Percentiles rank a stretch among this genome's conserved stretches.
phyloP scores from a whole-genome alignment of 2,329 filamentous ascomycete genomes.

The Claviceps monticola region DNA sequence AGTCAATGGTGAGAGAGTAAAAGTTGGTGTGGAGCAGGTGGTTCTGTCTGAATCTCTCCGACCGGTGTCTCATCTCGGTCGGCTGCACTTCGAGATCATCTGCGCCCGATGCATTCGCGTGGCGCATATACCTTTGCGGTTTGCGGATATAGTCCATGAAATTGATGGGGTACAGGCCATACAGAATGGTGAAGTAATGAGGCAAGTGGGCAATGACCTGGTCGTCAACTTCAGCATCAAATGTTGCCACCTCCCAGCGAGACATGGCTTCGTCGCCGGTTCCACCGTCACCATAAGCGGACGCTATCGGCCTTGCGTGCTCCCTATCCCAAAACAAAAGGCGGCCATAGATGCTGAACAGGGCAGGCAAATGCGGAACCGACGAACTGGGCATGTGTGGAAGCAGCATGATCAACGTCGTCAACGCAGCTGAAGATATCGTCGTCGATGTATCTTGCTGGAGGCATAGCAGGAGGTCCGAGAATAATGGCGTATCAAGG shows the following conservation, averaged over 20 bases:
- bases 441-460: conserved; percentile 67
- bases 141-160: conserved; percentile 80
- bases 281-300: conserved; percentile 15
- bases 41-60: conserved; percentile 57
- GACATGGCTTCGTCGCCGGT: conserved; percentile 21
- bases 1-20: conserved; percentile 64
- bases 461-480: conserved; percentile 57
- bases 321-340: conserved; percentile 64
- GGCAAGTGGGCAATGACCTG: conserved; percentile 51
- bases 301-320: conserved; percentile 24
- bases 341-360: conserved; percentile 73
- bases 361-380: conserved; percentile 50
- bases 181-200: conserved; percentile 69
- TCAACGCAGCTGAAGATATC: conserved; percentile 61
- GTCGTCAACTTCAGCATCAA: conserved; percentile 48
- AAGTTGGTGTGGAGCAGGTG: conserved; percentile 78
- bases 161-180: conserved; percentile 73
- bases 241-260: conserved; percentile 50
- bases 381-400: conserved; percentile 67
- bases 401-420: conserved; percentile 65
- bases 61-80: conserved; percentile 60
- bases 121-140: conserved; percentile 63
- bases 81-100: conserved; percentile 69
- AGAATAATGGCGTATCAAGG: conserved; percentile 57
- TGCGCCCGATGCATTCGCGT: conserved; percentile 53